Evolutionary conservation across 2,329 filamentous ascomycete species (phyloP).

Genomic region (Diaporthe sp.): DNA sequence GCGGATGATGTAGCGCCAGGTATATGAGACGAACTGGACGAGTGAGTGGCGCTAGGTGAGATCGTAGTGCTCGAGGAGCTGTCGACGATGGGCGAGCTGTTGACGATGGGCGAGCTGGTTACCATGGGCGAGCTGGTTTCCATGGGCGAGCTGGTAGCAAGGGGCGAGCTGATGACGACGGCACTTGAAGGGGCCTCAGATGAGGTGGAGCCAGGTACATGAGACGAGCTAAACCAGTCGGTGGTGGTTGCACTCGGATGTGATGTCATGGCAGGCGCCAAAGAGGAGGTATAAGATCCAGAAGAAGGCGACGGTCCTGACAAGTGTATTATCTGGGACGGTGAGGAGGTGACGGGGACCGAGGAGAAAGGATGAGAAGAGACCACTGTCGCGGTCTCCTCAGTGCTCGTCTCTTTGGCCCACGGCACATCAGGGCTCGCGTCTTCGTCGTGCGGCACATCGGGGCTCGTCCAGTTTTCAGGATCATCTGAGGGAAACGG

Average conservation of each 20-base stretch:
- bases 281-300: neutral
- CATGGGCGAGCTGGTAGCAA: too few relatives aligned
- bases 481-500: neutral
- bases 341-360: neutral
- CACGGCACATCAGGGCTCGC: neutral
- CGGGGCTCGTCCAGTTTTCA: neutral
- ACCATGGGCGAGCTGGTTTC: too few relatives aligned
- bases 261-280: neutral
- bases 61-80: neutral
- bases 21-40: too few relatives aligned
- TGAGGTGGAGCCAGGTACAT: neutral
- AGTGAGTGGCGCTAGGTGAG: too few relatives aligned
- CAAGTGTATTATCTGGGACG: neutral
- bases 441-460: neutral
- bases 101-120: neutral
- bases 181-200: neutral
- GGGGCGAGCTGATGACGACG: too few relatives aligned
- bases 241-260: neutral
- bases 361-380: neutral
- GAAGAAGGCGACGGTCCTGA: neutral
- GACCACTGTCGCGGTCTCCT: neutral
- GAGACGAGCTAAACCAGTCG: neutral
- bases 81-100: neutral
- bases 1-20: too few relatives aligned
- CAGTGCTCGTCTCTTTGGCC: neutral